Evolutionary conservation across 495 filamentous ascomycete genomes (phyloP), one percentile per base, ranked within the genome.

Genomic region (Sphaerosporella brunnea): DNA sequence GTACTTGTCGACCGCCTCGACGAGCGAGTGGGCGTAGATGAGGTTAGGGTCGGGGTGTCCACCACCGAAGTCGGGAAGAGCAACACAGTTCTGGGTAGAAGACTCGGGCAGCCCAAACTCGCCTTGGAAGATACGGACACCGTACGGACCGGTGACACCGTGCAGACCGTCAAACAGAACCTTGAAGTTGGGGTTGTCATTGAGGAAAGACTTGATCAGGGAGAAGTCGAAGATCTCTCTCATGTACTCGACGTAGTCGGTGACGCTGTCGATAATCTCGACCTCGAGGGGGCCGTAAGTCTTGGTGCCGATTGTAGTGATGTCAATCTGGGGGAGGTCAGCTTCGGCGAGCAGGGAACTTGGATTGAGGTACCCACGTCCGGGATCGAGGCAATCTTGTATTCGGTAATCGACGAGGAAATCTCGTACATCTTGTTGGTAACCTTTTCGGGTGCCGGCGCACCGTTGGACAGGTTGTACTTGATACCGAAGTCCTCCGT

Each of bases 181-280:
- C 69, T 94, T 93, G 73, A 97, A 97, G 63, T 93, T 84, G 23
- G 76, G 69, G 66, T 95, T 82, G 37, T 71, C 63, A 60, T 71
- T 69, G 56, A 96, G 79, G 73, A 97, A 97, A 49, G 76, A 73
- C 69, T 83, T 87, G 73, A 97, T 97, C 46, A 94, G 69, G 51
- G 79, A 71, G 63, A 97, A 97, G 65, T 97, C 88, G 63, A 97
- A 97, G 65, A 96, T 97, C 50, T 86, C 78, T 71, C 93, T 95
- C 67, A 97, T 76, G 78, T 93, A 90, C 53, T 79, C 73, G 44
- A 93, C 71, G 59, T 97, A 97, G 69, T 95, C 90, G 50, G 78
- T 71, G 32, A 80, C 84, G 47, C 83, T 84, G 68, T 95, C 82
- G 52, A 97, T 79, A 51, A 97, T 77, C 69, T 97, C 90, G 20